Evolutionary conservation across 352 stramenopile species (phyloP).

Genomic region (Phytophthora ramorum): DNA sequence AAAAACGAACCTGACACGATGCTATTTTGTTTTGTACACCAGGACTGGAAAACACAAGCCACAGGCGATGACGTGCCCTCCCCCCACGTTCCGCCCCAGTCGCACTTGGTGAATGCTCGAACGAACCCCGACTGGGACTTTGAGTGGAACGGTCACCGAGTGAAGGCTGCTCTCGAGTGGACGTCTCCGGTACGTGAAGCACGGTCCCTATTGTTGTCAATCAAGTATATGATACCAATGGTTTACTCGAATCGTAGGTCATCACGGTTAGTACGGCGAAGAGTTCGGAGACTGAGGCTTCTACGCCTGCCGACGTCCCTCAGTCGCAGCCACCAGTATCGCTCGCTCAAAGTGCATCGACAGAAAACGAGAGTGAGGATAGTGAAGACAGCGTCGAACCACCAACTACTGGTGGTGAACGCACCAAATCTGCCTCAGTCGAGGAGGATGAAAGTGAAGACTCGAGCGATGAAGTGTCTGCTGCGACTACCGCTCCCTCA

Average conservation of each 20-base stretch:
- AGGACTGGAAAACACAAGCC: constrained; percentile 74
- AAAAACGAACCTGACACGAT: background rate
- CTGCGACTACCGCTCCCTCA: background rate
- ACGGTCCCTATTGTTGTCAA: background rate
- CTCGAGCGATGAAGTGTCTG: constrained; percentile 15
- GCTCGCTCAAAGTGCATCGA: constrained; percentile 8
- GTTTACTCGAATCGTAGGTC: constrained; percentile 29
- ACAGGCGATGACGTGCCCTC: constrained; percentile 56
- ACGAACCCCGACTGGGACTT: constrained; percentile 71
- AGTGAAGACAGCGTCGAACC: constrained; percentile 18
- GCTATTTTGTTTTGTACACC: constrained; percentile 2
- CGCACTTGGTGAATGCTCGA: constrained; percentile 83
- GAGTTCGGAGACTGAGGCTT: background rate
- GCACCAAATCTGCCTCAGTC: constrained; percentile 2
- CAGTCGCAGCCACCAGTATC: constrained; percentile 11
- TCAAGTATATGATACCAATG: constrained; percentile 4
- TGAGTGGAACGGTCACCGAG: constrained; percentile 72
- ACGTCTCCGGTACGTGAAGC: constrained; percentile 57
- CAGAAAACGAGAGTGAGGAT: constrained; percentile 23
- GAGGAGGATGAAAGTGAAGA: constrained; percentile 31
- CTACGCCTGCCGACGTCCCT: background rate
- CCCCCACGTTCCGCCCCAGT: constrained; percentile 76
- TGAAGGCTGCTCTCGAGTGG: constrained; percentile 69
- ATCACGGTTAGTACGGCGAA: constrained; percentile 39
- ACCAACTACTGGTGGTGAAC: constrained; percentile 4